A percentile compares a stretch with the other conserved stretches of the same genome.
phyloP scores from a whole-genome alignment of 106 monocot genomes.

The Ottelia alismoides region DNA sequence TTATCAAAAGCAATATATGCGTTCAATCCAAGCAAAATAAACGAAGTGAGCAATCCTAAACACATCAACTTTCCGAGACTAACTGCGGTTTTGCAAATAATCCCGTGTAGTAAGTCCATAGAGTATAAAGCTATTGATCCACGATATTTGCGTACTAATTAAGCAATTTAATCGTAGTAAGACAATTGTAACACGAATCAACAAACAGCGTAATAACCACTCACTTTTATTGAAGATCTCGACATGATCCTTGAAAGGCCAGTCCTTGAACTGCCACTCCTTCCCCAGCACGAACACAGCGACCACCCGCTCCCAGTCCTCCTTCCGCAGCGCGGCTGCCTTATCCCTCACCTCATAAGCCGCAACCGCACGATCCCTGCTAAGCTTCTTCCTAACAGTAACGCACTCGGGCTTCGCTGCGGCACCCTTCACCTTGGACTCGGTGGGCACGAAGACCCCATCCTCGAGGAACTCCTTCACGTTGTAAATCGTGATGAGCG shows the following conservation, averaged over 20 bases:
- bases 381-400: slow-evolving; percentile 98
- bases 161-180: no score
- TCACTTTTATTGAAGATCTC: slow-evolving; percentile 96
- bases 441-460: slow-evolving; percentile 78
- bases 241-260: slow-evolving; percentile 94
- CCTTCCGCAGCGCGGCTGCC: slow-evolving; percentile 53
- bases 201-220: slow-evolving; percentile 3
- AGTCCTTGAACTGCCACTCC: slow-evolving; percentile 99
- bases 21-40: no score
- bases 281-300: slow-evolving; percentile 93
- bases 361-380: slow-evolving; percentile 55
- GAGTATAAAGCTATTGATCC: no score
- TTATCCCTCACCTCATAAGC: slow-evolving; percentile 97
- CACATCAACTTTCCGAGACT: no score
- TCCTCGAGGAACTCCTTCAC: slow-evolving; percentile 97
- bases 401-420: slow-evolving; percentile 66
- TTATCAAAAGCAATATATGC: no score
- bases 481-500: slow-evolving; percentile 92
- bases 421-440: slow-evolving; percentile 70
- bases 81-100: no score
- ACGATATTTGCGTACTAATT: no score
- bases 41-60: no score
- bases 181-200: no score
- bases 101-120: no score
- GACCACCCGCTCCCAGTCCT: slow-evolving; percentile 97